Evolutionary conservation across 352 stramenopile genomes (phyloP).

Genomic region (Halophytophthora polymorphica): DNA sequence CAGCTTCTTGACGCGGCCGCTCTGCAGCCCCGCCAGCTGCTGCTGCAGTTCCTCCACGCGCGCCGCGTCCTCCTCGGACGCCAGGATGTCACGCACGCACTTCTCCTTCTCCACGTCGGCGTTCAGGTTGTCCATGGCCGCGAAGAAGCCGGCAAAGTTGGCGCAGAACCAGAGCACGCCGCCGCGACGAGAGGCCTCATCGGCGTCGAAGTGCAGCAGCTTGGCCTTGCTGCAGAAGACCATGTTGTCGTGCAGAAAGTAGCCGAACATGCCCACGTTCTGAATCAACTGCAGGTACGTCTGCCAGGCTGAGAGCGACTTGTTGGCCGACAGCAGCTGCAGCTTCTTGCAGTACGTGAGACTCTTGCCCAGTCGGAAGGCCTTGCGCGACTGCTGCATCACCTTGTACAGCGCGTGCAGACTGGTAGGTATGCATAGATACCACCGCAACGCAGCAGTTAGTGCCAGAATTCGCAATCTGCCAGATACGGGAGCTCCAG

Average conservation of each 20-base stretch:
- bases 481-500: too few species aligned
- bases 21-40: slow-evolving; percentile 60
- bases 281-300: slow-evolving; percentile 75
- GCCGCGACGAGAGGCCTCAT: slow-evolving; percentile 59
- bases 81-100: slow-evolving; percentile 65
- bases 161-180: slow-evolving; percentile 83
- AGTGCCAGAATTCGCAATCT: too few species aligned
- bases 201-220: slow-evolving; percentile 58
- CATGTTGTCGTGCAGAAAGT: slow-evolving; percentile 87
- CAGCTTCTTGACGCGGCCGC: slow-evolving; percentile 75
- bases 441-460: too few species aligned
- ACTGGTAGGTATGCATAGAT: too few species aligned
- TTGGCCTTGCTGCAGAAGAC: slow-evolving; percentile 83
- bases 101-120: slow-evolving; percentile 81
- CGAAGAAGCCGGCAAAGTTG: slow-evolving; percentile 77
- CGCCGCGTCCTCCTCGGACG: slow-evolving; percentile 57
- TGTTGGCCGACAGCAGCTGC: slow-evolving; percentile 47
- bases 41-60: slow-evolving; percentile 49
- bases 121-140: slow-evolving; percentile 70
- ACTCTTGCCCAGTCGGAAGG: slow-evolving; percentile 84
- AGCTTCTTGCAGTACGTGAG: slow-evolving; percentile 82
- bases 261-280: slow-evolving; percentile 80
- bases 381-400: slow-evolving; percentile 80
- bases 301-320: slow-evolving; percentile 41
- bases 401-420: slow-evolving; percentile 77